Base-by-base conservation (phyloP, 768 basidiomycete genomes). In the Tulasnella sp. region DNA sequence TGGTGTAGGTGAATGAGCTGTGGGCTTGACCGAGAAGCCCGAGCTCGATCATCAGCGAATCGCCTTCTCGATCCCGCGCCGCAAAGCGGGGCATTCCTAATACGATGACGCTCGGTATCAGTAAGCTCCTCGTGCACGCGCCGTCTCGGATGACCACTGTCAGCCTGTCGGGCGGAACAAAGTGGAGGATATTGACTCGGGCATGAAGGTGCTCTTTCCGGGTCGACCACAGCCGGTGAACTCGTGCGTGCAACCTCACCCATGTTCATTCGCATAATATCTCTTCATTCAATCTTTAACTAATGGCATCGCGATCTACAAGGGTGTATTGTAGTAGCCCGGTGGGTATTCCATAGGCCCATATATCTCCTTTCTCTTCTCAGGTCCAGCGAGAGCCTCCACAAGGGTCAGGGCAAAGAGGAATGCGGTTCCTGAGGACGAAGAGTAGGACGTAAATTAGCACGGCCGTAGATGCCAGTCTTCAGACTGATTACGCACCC, bases 401-500 rank as follows among this genome's bases (percentile, higher is more conserved):
- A 93, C 90, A 44, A 95, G 83, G 26, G 90, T 90, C 76, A 94
- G 85, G 2, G 92, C 92, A 80, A 95, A 94, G 1, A 90, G 89
- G 81, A 95, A 94, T 0, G 89, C 85, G 3, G 93, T 93, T 15
- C 93, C 93, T 90, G 80, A 29, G 15, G 46, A 20, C 32, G 35
- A 55, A 37, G 40, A 29, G 29, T 11, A 42, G 51, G 40, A 16
- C 1, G 46, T 51, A 42, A 6, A 39, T 29, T 32, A 32, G n/a
- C 23, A 42, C 26, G 20, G 42, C 51, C 75, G 42, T 35, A 72
- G 32, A 35, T 16, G 29, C 6, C n/a, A 20, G 46, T 32, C 84
- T 86, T 81, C 35, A 35, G 15, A 29, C 29, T 40, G 57, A 29
- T 61, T 26, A 23, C 57, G 7, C 81, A 89, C 91, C 92, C 81